phyloP scores from a whole-genome alignment of 2,329 filamentous ascomycete genomes.

The Canariomyces notabilis region DNA sequence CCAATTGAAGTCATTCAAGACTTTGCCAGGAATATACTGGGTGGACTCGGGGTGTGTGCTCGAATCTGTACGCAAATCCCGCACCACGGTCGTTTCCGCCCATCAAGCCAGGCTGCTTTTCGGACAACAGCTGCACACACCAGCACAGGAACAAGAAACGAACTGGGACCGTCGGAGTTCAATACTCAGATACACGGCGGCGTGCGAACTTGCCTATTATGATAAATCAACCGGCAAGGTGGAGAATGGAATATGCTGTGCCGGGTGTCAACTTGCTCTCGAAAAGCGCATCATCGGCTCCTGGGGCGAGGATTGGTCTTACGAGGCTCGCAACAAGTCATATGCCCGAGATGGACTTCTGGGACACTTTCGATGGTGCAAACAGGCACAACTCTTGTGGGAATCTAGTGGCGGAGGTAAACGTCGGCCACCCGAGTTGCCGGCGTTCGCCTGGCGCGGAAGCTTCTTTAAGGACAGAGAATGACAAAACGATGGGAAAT shows the following conservation, averaged over 20 bases:
- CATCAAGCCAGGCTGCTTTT: slow-evolving; percentile 3
- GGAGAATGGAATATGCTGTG: slow-evolving; percentile 31
- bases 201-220: slow-evolving; percentile 28
- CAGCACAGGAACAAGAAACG: slow-evolving; percentile 5
- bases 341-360: slow-evolving; percentile 31
- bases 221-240: slow-evolving; percentile 24
- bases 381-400: slow-evolving; percentile 32
- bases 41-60: too few species aligned
- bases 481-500: neutral
- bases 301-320: slow-evolving; percentile 5
- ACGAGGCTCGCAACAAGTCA: slow-evolving; percentile 25
- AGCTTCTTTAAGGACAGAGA: slow-evolving; percentile 5
- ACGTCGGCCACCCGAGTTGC: slow-evolving; percentile 20
- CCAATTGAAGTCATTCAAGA: slow-evolving; percentile 27
- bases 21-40: slow-evolving; percentile 27
- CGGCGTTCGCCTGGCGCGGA: slow-evolving; percentile 7
- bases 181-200: slow-evolving; percentile 28
- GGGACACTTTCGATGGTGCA: slow-evolving; percentile 33
- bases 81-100: slow-evolving; percentile 8
- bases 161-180: slow-evolving; percentile 17
- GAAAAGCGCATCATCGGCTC: slow-evolving; percentile 20
- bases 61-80: slow-evolving; percentile 4
- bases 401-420: slow-evolving; percentile 19
- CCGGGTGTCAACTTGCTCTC: slow-evolving; percentile 30
- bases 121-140: neutral